Conservation (phyloP, 805 yeast genomes). For the Monosporozyma aerobia region DNA sequence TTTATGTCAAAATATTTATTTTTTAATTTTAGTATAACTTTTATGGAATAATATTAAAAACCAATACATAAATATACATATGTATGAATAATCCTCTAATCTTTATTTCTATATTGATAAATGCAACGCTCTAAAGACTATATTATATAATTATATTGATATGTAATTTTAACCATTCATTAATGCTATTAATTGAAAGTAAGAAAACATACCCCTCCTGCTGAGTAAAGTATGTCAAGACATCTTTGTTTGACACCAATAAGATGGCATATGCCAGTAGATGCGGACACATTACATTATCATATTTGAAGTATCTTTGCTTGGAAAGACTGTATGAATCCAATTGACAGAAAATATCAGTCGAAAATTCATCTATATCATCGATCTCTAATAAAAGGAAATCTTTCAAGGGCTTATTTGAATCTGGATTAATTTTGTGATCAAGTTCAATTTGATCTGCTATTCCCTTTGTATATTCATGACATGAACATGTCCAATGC, state of each 20-base stretch:
- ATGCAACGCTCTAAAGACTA: too few species aligned
- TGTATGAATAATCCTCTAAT: too few species aligned
- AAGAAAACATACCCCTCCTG: conserved; percentile 16
- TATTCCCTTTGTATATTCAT: conserved; percentile 20
- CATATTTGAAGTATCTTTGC: conserved; percentile 20
- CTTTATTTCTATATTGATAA: too few species aligned
- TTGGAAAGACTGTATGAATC: conserved; percentile 20
- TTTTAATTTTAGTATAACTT: too few species aligned
- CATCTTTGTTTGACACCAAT: conserved; percentile 13
- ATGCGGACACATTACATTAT: conserved; percentile 27
- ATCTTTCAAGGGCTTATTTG: neutral
- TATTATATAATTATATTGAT: conserved; percentile 20
- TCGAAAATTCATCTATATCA: conserved; percentile 15
- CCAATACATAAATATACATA: too few species aligned
- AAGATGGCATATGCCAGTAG: conserved; percentile 25
- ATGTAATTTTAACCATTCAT: conserved; percentile 31
- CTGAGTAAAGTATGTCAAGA: conserved; percentile 18
- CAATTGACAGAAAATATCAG: conserved; percentile 23
- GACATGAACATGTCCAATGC: conserved; percentile 29
- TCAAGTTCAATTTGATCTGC: conserved; percentile 6
- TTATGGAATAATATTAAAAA: too few species aligned
- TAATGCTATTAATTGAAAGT: conserved; percentile 20
- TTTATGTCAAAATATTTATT: too few species aligned
- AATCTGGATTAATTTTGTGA: neutral
- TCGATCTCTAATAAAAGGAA: conserved; percentile 11